Conservation (phyloP, 805 yeast genomes). For the Brettanomyces anomalus region DNA sequence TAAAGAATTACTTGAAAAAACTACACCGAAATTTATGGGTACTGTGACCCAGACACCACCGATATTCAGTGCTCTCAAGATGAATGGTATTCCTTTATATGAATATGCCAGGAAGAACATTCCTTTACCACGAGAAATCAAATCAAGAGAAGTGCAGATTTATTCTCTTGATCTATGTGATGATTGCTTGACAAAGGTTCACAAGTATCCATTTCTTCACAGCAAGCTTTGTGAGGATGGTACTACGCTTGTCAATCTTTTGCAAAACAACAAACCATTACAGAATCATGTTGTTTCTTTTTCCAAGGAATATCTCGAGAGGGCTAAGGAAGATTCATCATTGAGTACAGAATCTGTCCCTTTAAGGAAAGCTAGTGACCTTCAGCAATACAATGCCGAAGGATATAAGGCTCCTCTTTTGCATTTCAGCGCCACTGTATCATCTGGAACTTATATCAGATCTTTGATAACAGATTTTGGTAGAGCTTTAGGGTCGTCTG, state of each 20-base stretch:
- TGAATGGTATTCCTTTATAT: slow-evolving; percentile 89
- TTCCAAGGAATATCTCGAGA: slow-evolving; percentile 45
- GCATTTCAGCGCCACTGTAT: slow-evolving; percentile 69
- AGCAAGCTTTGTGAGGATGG: slow-evolving; percentile 42
- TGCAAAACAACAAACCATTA: slow-evolving; percentile 42
- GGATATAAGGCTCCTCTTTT: slow-evolving; percentile 53
- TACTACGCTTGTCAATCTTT: slow-evolving; percentile 29
- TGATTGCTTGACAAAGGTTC: slow-evolving; percentile 47
- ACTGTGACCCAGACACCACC: slow-evolving; percentile 87
- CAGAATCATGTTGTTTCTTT: slow-evolving; percentile 55
- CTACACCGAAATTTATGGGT: slow-evolving; percentile 67
- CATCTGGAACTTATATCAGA: slow-evolving; percentile 93
- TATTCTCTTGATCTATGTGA: slow-evolving; percentile 41
- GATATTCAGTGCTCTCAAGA: slow-evolving; percentile 84
- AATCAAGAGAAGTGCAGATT: slow-evolving; percentile 63
- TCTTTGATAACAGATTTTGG: slow-evolving; percentile 87
- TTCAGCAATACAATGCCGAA: slow-evolving; percentile 27
- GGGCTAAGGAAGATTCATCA: slow-evolving; percentile 28
- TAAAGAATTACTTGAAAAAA: slow-evolving; percentile 37
- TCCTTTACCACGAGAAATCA: slow-evolving; percentile 78
- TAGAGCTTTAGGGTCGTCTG: slow-evolving; percentile 65
- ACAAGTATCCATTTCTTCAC: slow-evolving; percentile 38
- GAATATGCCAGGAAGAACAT: slow-evolving; percentile 87
- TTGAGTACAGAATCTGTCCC: slow-evolving; percentile 15
- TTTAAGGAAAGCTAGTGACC: slow-evolving; percentile 28